Conservation (phyloP, 2,329 filamentous ascomycete genomes). For the Metarhizium sp. region DNA sequence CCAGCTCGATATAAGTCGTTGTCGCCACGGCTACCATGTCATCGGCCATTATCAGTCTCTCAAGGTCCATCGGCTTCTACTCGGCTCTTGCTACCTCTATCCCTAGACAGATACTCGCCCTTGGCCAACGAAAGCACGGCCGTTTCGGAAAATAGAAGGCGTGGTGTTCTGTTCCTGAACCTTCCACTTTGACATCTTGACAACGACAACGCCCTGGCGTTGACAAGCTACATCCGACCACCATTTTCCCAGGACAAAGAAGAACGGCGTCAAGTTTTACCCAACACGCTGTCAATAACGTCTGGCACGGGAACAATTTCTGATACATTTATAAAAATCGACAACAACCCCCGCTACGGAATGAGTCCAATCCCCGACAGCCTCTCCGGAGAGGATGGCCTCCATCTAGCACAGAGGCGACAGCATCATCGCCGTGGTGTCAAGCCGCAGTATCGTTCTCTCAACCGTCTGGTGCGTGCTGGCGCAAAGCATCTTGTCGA, state of each 20-base stretch:
- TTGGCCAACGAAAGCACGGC: neutral
- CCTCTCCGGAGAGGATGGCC: neutral
- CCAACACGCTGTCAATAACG: neutral
- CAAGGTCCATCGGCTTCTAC: neutral
- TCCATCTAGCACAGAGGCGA: neutral
- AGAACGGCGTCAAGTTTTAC: neutral
- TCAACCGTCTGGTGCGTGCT: constrained; percentile 20
- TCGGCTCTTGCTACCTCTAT: neutral
- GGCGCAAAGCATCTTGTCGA: constrained; percentile 21
- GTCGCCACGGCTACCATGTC: neutral
- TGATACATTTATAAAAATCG: neutral
- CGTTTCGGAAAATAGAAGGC: neutral
- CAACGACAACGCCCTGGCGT: too few species aligned
- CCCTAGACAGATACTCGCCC: neutral
- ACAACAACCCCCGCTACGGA: neutral
- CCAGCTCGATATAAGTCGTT: constrained; percentile 2
- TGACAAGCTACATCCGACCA: neutral
- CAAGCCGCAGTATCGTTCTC: constrained; percentile 3
- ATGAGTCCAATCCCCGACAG: neutral
- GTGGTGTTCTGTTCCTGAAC: neutral
- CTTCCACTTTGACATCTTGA: neutral
- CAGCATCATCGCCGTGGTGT: constrained; percentile 1
- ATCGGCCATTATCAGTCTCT: neutral
- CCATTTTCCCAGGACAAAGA: neutral
- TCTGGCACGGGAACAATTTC: neutral